These are phyloP conservation scores for Hymenoscyphus occultus DNA, from an alignment of 2,329 filamentous ascomycete species.

Conservation along the genomic window DNA sequence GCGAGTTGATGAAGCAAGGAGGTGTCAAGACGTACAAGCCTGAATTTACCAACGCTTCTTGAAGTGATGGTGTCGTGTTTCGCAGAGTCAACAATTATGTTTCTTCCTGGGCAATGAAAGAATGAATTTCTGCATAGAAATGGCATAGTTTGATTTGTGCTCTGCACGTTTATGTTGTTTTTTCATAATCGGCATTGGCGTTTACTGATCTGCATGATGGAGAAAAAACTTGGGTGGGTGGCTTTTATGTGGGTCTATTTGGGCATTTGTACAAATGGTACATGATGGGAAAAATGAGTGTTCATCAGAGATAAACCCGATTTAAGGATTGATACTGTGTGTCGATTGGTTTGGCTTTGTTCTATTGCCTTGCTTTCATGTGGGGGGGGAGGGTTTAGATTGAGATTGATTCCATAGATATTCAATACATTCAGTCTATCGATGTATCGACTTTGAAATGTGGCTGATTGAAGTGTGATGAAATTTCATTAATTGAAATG, in stretches of 20 bases:
- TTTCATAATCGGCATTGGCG: background rate
- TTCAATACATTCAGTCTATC: background rate
- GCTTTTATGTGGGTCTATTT: background rate
- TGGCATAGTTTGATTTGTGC: background rate
- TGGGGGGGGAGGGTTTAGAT: background rate
- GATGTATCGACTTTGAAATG: too few relatives aligned
- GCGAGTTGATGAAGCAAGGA: slow-evolving; percentile 72
- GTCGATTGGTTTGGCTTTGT: background rate
- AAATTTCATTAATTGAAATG: too few relatives aligned
- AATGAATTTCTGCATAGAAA: too few relatives aligned
- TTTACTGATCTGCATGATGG: background rate
- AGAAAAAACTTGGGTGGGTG: background rate
- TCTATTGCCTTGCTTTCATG: background rate
- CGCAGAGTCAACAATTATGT: too few relatives aligned
- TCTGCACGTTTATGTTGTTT: background rate
- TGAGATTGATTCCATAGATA: background rate
- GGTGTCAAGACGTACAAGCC: slow-evolving; percentile 61
- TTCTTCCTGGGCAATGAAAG: too few relatives aligned
- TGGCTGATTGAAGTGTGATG: too few relatives aligned
- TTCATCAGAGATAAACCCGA: background rate
- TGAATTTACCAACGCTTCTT: slow-evolving; percentile 47
- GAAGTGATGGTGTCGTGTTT: background rate
- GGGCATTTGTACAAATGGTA: background rate
- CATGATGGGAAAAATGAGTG: background rate
- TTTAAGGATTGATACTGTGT: background rate